These are phyloP conservation scores for Penicillium carneum DNA, from an alignment of 2,329 filamentous ascomycete species.

Conservation along the genomic window DNA sequence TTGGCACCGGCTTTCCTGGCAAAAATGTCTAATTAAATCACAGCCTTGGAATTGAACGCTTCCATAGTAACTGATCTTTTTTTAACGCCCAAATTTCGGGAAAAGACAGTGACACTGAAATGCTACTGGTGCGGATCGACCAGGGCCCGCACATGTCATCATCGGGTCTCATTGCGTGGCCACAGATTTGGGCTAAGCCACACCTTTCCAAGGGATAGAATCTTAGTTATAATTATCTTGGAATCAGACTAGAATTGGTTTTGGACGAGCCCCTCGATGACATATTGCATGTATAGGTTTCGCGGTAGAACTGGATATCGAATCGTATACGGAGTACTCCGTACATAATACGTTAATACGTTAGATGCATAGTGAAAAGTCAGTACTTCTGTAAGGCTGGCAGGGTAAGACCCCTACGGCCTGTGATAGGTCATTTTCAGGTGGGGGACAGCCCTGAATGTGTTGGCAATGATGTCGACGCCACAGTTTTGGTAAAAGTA, in stretches of 20 bases:
- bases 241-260: background rate
- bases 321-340: background rate
- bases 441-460: conserved; percentile 5
- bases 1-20: background rate
- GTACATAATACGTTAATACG: no score
- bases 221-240: background rate
- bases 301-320: background rate
- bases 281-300: background rate
- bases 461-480: conserved; percentile 31
- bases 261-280: conserved; percentile 8
- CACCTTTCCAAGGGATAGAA: conserved; percentile 11
- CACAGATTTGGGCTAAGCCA: conserved; percentile 11
- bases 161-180: conserved; percentile 11
- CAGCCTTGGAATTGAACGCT: background rate
- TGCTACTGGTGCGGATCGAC: conserved; percentile 3
- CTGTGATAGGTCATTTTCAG: background rate
- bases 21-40: background rate
- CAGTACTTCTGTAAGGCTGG: conserved; percentile 9
- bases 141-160: conserved; percentile 9
- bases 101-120: background rate
- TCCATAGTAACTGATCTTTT: background rate
- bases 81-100: background rate
- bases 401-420: background rate
- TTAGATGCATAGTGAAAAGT: background rate
- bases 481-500: conserved; percentile 1